Evolutionary conservation across 1,139 yeast species (phyloP).

Genomic region (Hanseniaspora uvarum): DNA sequence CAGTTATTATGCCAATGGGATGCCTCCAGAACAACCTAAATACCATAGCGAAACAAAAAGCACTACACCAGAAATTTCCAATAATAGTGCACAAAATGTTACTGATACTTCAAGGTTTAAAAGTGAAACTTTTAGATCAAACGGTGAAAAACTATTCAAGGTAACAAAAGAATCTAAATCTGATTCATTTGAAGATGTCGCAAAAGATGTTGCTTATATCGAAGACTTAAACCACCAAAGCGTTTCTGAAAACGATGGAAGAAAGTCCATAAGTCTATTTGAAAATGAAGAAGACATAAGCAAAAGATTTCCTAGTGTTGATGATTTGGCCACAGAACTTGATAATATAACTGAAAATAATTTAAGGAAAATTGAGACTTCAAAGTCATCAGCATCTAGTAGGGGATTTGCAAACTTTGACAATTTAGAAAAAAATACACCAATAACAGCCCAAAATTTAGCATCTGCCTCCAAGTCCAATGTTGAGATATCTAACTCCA

Average conservation of each 20-base stretch:
- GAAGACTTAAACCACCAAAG: neutral
- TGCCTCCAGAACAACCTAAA: slow-evolving; percentile 8
- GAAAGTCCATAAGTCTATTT: neutral
- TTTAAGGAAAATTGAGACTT: slow-evolving; percentile 1
- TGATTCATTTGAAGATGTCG: slow-evolving; percentile 19
- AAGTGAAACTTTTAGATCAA: neutral
- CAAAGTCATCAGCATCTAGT: slow-evolving; percentile 2
- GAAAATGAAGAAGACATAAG: slow-evolving; percentile 15
- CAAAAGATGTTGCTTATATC: neutral
- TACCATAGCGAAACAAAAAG: neutral
- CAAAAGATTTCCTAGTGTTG: slow-evolving; percentile 22
- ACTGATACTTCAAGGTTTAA: neutral
- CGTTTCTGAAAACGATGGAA: neutral
- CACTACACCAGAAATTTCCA: neutral
- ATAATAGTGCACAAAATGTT: neutral
- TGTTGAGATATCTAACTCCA: neutral
- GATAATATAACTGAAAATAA: neutral
- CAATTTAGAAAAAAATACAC: neutral
- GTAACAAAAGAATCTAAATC: slow-evolving; percentile 11
- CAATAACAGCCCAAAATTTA: neutral
- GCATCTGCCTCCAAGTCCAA: neutral
- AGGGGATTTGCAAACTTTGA: neutral
- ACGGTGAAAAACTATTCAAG: slow-evolving; percentile 8
- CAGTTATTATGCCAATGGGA: slow-evolving; percentile 4
- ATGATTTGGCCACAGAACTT: slow-evolving; percentile 7